Percentiles rank a stretch among this genome's conserved stretches.
Evolutionary conservation across 805 yeast genomes (phyloP).

Genomic region (Candida ponderosae): DNA sequence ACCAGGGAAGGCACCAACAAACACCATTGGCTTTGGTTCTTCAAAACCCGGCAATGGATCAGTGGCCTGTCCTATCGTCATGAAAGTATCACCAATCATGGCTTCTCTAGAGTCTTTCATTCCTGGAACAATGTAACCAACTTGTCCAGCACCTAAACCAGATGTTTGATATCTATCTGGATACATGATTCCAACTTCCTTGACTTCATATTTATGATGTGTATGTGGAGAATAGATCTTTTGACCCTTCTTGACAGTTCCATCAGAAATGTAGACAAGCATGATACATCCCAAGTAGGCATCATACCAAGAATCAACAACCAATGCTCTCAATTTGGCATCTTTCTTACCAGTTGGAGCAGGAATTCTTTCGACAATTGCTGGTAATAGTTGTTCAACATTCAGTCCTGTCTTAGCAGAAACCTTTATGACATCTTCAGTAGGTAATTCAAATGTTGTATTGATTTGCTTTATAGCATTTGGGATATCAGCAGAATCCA

Average conservation of each 20-base stretch:
- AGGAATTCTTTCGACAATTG: conserved; percentile 75
- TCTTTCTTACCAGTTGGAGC: conserved; percentile 53
- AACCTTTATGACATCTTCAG: conserved; percentile 69
- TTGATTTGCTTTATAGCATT: conserved; percentile 81
- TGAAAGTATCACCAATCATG: conserved; percentile 83
- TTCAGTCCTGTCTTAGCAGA: conserved; percentile 89
- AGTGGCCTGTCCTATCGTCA: conserved; percentile 49
- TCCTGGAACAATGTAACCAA: conserved; percentile 91
- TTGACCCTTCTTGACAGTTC: conserved; percentile 65
- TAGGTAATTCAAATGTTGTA: conserved; percentile 70
- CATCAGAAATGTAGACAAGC: conserved; percentile 80
- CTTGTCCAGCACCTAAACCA: conserved; percentile 77
- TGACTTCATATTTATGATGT: conserved; percentile 68
- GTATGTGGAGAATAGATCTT: conserved; percentile 75
- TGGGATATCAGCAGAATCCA: conserved; percentile 80
- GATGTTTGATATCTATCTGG: conserved; percentile 74
- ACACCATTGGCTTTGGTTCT: conserved; percentile 97
- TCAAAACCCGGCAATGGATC: conserved; percentile 91
- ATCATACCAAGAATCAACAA: conserved; percentile 98
- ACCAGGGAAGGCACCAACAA: conserved; percentile 96
- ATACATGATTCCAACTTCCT: conserved; percentile 92
- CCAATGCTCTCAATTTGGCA: conserved; percentile 58
- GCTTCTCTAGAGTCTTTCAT: conserved; percentile 87
- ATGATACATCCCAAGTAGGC: conserved; percentile 85
- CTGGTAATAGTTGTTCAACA: conserved; percentile 73